Base-by-base conservation (phyloP, 257 asterid genomes). In the Salvia rosmarinus region DNA sequence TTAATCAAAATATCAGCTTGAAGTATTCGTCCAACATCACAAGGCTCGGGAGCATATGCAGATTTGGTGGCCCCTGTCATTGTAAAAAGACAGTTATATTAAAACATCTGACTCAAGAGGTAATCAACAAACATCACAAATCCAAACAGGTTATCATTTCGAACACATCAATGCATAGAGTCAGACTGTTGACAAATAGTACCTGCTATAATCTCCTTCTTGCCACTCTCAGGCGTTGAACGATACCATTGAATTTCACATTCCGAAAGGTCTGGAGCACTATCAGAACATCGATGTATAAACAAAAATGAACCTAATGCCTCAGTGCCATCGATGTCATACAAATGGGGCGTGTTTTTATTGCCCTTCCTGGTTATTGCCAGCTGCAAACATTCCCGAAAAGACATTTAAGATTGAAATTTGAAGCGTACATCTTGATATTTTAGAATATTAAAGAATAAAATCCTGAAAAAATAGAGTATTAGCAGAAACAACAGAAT, bases 1-100 rank as follows among this genome's bases (percentile, higher is more conserved):
- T 72, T 75, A 49, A 82, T 74, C 42, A 59, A 79, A 51, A 95
- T 84, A 75, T 89, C 97, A 43, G 89, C 99, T 76, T 88, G 83
- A 78, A 95, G 80, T 56, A 89, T 74, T 80, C 92, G 83, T 60
- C 98, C 99, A 68, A 95, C 96, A 72, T 95, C 99, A 82, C 82
- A 80, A 23, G 99, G 99, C 78, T 95, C 99, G 2, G 98, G 99
- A 61, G 98, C 97, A 78, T 95, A 95, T 70, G 78, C 71, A 64
- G 90, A 74, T 78, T 95, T 95, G n/a, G 88, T 91, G 70, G 99
- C 99, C 72, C 98, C 99, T 91, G 84, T 47, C 28, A 32, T 51
- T n/a, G 57, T 35, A 11, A 65, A 59, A 39, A 32, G 70, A 75
- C 37, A n/a, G 71, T 63, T 39, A 55, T 2, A 43, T 42, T 25